Evolutionary conservation across 352 stramenopile species (phyloP), one percentile per base, ranked within the genome.

Genomic region (Peronospora tabacina): DNA sequence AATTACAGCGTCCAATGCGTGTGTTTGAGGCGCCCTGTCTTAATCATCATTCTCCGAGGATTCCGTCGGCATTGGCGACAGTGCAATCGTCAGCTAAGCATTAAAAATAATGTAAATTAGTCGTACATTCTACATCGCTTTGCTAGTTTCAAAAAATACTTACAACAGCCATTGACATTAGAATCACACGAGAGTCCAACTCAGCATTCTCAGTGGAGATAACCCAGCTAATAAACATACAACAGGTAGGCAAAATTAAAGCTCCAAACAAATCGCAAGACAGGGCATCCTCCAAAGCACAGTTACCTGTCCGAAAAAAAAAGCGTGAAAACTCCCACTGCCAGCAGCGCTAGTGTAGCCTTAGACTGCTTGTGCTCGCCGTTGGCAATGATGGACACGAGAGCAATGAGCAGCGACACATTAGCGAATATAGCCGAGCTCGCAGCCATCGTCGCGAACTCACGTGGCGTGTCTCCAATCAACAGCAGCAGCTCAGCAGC

Each of bases 81-180:
- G 55, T 39, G 77, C 67, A 36, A 89, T 72, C 38, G 65, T 71
- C 22, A 89, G 57, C 75, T 87, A 37, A 8, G 24, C 29, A 61
- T 43, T 38, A 1, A 55, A 38, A 49, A 26, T 3, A 43, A 35
- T 38, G 28, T 32, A 32, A 32, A 29, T 55, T 29, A 58, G 55
- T 51, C 22, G 6, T 26, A 15, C 15, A 49, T 43, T 13, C 35
- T 13, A 17, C 39, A 26, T 37, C 32, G 50, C 20, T 22, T 41
- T n/a, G 49, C 1, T 24, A 38, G 5, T 2, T 41, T 11, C 26
- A 30, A 30, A 12, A 44, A 32, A 15, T 24, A 76, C 74, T 60
- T 58, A 88, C 77, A 59, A 78, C 64, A 26, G 79, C 73, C 33
- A 78, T 46, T 22, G 75, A 90, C 79, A 87, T 90, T 42, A 90